Evolutionary conservation across 2,329 filamentous ascomycete genomes (phyloP), one percentile per base, ranked within the genome.

Genomic region (Fusarium setosum): DNA sequence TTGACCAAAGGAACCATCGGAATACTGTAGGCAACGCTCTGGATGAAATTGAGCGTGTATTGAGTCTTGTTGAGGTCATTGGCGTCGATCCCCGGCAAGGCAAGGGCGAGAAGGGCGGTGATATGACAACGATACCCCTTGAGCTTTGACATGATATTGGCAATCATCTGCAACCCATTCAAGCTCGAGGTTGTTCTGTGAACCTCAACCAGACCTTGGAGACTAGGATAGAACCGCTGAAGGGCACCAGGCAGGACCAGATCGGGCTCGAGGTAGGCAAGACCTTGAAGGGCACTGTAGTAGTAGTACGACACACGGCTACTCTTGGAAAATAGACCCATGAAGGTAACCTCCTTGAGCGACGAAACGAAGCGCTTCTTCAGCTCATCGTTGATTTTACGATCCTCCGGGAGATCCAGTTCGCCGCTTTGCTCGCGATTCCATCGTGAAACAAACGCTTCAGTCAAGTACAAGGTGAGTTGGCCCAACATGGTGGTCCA

Each of bases 81-180:
- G 65, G 96, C 94, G 79, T 99, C 96, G 59, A 99, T 97, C 20
- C 96, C 96, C 1, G 96, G 96, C 29, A 99, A 83, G 5, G 95
- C 93, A 60, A 99, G 84, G 6, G 95, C 96, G n/a, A 99, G 82
- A 32, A 99, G 82, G 1, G 95, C 95, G 1, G 96, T 99, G 65
- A 99, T 90, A 76, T 99, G 96, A 74, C 96, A 98, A 61, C 96
- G 88, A 76, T 96, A 97, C n/a, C 96, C 96, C 78, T 97, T 98
- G 37, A 94, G 93, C 74, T 92, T 90, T 13, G 94, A 90, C 87
- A 99, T 96, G 72, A 94, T 88, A 75, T 94, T 93, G 65, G 94
- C 92, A 62, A 98, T 88, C 84, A 97, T 93, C 80, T 97, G 94
- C 61, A 99, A 82, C 38, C 95, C 92, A 72, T 95, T 92, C 59